Conservation (phyloP, 345 rosid species). For the Corchorus capsularis region DNA sequence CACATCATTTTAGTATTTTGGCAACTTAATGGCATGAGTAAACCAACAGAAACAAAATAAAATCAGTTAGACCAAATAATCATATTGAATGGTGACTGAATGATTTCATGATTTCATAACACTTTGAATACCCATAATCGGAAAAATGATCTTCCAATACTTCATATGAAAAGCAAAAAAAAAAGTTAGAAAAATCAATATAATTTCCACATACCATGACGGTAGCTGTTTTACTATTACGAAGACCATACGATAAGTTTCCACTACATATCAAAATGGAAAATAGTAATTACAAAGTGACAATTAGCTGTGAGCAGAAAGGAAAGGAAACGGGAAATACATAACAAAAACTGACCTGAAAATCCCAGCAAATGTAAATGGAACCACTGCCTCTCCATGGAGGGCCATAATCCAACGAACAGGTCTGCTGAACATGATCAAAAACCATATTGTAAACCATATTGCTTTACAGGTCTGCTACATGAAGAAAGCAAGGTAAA, state of each 20-base stretch:
- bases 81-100: background rate
- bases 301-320: background rate
- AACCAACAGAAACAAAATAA: background rate
- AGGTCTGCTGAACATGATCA: constrained; percentile 87
- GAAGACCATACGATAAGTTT: constrained; percentile 74
- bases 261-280: constrained; percentile 53
- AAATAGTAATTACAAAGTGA: constrained; percentile 9
- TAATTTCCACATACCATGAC: constrained; percentile 45
- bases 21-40: background rate
- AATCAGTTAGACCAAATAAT: constrained; percentile 6
- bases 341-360: constrained; percentile 54
- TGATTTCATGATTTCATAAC: background rate
- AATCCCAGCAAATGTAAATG: constrained; percentile 78
- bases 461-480: too few relatives aligned
- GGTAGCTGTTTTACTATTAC: constrained; percentile 71
- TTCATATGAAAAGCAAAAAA: constrained; percentile 2
- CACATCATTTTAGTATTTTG: background rate
- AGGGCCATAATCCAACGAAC: constrained; percentile 91
- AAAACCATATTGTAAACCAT: too few relatives aligned
- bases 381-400: constrained; percentile 78
- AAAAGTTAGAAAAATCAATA: constrained; percentile 5
- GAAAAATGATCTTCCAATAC: background rate
- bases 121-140: background rate
- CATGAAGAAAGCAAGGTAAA: constrained; percentile 31
- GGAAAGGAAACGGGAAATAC: background rate